These are phyloP conservation scores for Bruguiera hainesii DNA, from an alignment of 441 rosid genomes.

Conservation along the genomic window DNA sequence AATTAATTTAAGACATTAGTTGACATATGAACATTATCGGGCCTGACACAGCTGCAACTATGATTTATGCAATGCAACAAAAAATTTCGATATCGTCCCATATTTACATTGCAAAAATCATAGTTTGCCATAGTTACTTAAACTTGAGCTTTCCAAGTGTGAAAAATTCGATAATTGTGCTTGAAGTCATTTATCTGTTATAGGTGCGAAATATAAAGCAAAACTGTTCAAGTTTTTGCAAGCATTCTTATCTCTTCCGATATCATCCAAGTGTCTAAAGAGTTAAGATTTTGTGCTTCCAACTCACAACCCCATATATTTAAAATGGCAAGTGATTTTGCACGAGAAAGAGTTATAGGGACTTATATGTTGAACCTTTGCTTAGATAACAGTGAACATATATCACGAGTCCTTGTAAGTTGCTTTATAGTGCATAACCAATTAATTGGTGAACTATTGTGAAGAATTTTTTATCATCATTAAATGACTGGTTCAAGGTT, in stretches of 20 bases:
- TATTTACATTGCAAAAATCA: no score
- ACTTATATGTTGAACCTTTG: no score
- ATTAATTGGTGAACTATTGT: neutral
- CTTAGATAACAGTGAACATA: neutral
- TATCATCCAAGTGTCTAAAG: neutral
- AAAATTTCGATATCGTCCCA: no score
- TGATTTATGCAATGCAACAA: no score
- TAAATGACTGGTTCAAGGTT: neutral
- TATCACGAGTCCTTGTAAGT: neutral
- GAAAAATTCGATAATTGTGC: neutral
- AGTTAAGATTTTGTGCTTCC: neutral
- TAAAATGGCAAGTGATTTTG: neutral
- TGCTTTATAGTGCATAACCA: neutral
- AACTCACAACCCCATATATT: no score
- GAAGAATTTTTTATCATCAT: no score
- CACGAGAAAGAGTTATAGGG: neutral
- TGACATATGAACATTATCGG: no score
- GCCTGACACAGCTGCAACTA: no score
- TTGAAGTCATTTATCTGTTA: neutral
- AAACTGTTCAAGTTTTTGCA: neutral
- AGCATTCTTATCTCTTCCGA: neutral
- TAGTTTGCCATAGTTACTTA: neutral
- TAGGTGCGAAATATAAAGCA: neutral
- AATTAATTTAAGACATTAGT: no score
- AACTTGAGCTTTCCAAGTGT: neutral